Percentiles rank a stretch among this genome's conserved stretches.
Conservation (phyloP, 805 yeast genomes). For the Pichia sporocuriosa region DNA sequence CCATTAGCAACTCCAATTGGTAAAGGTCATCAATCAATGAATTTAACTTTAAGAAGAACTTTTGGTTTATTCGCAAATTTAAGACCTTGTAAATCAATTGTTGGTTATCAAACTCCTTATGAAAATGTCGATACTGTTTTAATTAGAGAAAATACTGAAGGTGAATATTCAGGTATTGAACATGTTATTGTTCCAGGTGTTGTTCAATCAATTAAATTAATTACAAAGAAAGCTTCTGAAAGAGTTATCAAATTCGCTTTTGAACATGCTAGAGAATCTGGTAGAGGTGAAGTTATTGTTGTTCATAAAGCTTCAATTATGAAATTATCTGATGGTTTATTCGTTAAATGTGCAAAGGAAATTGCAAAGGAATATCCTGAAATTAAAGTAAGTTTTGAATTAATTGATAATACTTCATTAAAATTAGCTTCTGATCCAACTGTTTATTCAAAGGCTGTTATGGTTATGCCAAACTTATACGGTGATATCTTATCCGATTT, state of each 20-base stretch:
- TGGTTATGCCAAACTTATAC: constrained; percentile 98
- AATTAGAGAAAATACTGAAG: constrained; percentile 99
- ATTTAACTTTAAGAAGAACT: constrained; percentile 95
- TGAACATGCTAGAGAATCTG: constrained; percentile 87
- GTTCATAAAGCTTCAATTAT: constrained; percentile 98
- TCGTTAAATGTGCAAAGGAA: constrained; percentile 86
- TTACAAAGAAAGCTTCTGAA: constrained; percentile 93
- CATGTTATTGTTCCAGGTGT: constrained; percentile 98
- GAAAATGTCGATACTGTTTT: constrained; percentile 86
- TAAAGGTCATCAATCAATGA: constrained; percentile 96
- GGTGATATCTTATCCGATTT: constrained; percentile 99
- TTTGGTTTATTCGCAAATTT: constrained; percentile 95
- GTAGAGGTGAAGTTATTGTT: constrained; percentile 82
- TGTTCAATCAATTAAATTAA: constrained; percentile 94
- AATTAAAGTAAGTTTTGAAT: constrained; percentile 72
- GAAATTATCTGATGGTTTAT: constrained; percentile 97
- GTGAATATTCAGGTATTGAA: constrained; percentile 99
- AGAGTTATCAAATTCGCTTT: constrained; percentile 95
- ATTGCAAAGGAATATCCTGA: constrained; percentile 90
- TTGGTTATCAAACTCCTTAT: constrained; percentile 90
- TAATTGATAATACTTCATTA: constrained; percentile 93
- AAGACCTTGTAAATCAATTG: constrained; percentile 91
- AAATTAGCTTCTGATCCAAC: constrained; percentile 85
- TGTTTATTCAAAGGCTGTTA: constrained; percentile 78
- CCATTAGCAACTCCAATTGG: constrained; percentile 98